Conservation (phyloP, 495 filamentous ascomycete genomes). For the Pyrenula aspistea region DNA sequence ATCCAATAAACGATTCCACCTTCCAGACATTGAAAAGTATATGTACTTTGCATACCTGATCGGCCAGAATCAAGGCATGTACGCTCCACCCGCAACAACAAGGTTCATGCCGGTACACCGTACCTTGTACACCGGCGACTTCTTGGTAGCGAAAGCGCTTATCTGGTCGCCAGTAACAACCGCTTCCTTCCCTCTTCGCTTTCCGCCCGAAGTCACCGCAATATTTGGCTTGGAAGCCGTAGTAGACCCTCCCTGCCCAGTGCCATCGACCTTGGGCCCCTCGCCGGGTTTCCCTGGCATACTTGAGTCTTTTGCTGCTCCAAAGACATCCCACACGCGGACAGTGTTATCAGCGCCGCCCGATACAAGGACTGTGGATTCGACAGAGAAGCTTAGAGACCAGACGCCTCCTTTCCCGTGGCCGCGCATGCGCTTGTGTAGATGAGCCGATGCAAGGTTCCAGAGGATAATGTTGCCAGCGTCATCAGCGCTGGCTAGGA, state of each 20-base stretch:
- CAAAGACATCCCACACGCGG: constrained; percentile 80
- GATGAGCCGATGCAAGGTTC: constrained; percentile 73
- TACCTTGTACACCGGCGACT: constrained; percentile 87
- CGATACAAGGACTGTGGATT: constrained; percentile 77
- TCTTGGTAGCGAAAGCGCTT: constrained; percentile 87
- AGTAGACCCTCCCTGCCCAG: constrained; percentile 19
- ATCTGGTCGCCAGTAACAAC: constrained; percentile 88
- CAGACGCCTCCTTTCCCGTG: constrained; percentile 91
- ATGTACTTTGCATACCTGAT: no score
- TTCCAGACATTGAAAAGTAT: no score
- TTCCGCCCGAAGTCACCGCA: constrained; percentile 28
- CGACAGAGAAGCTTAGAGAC: constrained; percentile 81
- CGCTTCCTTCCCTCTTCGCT: constrained; percentile 84
- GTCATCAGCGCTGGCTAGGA: constrained; percentile 77
- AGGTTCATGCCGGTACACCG: constrained; percentile 89
- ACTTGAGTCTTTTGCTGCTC: constrained; percentile 40
- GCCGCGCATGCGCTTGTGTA: constrained; percentile 84
- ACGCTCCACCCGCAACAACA: constrained; percentile 77
- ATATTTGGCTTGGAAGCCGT: constrained; percentile 14
- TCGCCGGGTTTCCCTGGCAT: constrained; percentile 41
- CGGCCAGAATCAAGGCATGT: constrained; percentile 39
- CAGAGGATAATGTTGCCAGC: constrained; percentile 81
- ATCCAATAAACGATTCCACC: no score
- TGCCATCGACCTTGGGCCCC: constrained; percentile 39
- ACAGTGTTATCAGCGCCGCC: constrained; percentile 89